Conservation (phyloP, 805 yeast species). For the Lipomyces sp. region DNA sequence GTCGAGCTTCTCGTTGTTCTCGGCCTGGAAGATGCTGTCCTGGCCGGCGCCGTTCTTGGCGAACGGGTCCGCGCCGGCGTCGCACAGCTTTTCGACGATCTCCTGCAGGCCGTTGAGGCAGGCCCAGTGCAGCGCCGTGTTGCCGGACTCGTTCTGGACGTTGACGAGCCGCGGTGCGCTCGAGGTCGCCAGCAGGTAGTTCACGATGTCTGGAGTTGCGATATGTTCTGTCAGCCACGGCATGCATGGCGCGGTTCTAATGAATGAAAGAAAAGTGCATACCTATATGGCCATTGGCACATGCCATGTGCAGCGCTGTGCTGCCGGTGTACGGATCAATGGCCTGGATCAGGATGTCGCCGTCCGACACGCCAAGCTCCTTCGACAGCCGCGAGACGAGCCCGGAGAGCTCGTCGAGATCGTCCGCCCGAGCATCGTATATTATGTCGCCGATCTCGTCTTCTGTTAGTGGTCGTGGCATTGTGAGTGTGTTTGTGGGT, state of each 20-base stretch:
- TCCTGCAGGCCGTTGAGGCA: slow-evolving; percentile 79
- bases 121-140: slow-evolving; percentile 97
- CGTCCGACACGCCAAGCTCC: slow-evolving; percentile 21
- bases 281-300: slow-evolving; percentile 86
- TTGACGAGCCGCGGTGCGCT: slow-evolving; percentile 41
- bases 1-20: slow-evolving; percentile 66
- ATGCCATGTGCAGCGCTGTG: slow-evolving; percentile 90
- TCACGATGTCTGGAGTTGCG: slow-evolving; percentile 19
- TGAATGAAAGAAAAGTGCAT: neutral
- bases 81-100: slow-evolving; percentile 66
- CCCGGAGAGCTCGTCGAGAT: slow-evolving; percentile 66
- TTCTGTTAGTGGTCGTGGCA: slow-evolving; percentile 37
- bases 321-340: slow-evolving; percentile 62
- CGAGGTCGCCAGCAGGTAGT: slow-evolving; percentile 13
- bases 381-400: slow-evolving; percentile 53
- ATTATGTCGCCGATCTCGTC: slow-evolving; percentile 82
- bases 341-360: slow-evolving; percentile 46
- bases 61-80: slow-evolving; percentile 78
- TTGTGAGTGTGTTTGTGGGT: neutral
- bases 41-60: slow-evolving; percentile 69
- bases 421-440: slow-evolving; percentile 85
- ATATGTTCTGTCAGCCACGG: neutral
- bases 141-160: slow-evolving; percentile 71
- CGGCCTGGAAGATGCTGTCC: slow-evolving; percentile 88
- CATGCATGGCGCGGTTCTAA: neutral